Conservation (phyloP, 2,329 filamentous ascomycete species). For the Colletotrichum sp. region DNA sequence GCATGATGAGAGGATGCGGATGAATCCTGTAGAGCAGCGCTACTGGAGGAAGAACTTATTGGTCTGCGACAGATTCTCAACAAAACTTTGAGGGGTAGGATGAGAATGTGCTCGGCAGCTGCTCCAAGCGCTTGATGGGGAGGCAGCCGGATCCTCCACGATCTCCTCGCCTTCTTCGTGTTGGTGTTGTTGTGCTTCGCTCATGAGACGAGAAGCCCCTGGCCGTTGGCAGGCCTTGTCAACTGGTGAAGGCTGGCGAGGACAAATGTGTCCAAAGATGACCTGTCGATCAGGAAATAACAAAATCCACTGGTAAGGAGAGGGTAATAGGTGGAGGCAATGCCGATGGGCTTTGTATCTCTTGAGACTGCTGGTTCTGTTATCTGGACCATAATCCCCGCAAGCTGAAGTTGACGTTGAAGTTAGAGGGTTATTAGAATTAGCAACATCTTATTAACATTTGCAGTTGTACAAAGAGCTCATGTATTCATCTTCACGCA, state of each 20-base stretch:
- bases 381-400: neutral
- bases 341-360: neutral
- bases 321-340: neutral
- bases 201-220: neutral
- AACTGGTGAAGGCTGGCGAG: slow-evolving; percentile 1
- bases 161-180: neutral
- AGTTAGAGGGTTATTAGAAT: neutral
- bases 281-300: neutral
- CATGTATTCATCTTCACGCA: neutral
- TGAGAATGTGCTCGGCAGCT: neutral
- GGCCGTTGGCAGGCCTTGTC: slow-evolving; percentile 1
- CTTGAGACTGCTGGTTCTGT: neutral
- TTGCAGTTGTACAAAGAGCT: neutral
- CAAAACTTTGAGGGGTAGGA: neutral
- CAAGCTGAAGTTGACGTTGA: neutral
- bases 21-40: neutral
- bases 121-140: neutral
- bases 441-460: neutral
- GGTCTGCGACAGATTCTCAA: neutral
- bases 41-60: neutral
- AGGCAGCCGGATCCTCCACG: neutral
- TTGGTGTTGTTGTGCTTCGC: neutral
- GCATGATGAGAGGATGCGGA: neutral
- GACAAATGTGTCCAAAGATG: neutral
- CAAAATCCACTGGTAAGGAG: neutral